Base-by-base conservation (phyloP, 805 yeast species). In the Isabelozyma gotoi region DNA sequence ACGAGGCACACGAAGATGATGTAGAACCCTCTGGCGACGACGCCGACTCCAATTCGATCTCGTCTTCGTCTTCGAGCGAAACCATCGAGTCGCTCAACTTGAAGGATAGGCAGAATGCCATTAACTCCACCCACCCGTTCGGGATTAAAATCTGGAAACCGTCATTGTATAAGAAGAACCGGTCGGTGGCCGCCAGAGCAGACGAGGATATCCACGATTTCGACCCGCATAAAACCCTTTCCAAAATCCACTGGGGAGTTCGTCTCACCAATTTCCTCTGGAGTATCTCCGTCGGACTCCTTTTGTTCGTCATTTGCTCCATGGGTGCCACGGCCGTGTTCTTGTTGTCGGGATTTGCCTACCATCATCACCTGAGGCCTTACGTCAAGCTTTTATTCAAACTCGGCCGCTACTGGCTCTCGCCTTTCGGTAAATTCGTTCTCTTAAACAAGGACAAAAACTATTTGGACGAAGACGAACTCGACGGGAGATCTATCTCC, bases 111-210 rank as follows among this genome's bases (percentile, higher is more conserved):
- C 99, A 94, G 64, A 91, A 88, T 53, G 99, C 99, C 12, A 94
- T 94, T 60, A 94, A 94, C 60, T 83, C 87, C 41, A 90, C 97
- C 4, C 99, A 94, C 71, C 99, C 99, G 0, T 94, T 94, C 57
- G 99, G 99, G 76, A 92, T 94, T 37, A 85, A 96, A 63, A 88
- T 94, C 55, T 94, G 99, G 99, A 94, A 94, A 59, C 99, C 99
- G 1, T 97, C 98, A 2, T 71, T 94, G 43, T 94, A 94, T 67
- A 94, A 94, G 62, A 94, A 94, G 63, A 78, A 79, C 46, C 82
- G 99, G 56, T 88, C 97, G 3, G 97, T 94, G 24, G 94, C 94
- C 52, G 76, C 82, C 33, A 84, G 88, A 45, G 97, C 98, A 2
- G 96, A 88, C 46, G 86, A 86, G 48, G 99, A 94, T 72, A 88